Conservation (phyloP, 345 rosid genomes). For the Murraya koenigii region DNA sequence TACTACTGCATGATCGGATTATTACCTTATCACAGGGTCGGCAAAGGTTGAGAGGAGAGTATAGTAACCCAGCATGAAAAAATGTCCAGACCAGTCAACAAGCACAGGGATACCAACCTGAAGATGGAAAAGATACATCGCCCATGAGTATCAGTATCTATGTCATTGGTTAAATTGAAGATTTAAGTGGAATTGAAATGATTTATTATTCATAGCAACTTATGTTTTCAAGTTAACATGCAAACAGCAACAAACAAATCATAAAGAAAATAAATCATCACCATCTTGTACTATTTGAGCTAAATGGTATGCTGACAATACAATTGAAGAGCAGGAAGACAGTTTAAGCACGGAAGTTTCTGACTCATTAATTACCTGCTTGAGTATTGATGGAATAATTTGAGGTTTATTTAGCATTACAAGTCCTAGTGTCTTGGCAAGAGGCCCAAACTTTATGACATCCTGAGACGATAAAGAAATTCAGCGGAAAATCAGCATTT, state of each 20-base stretch:
- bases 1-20: not conserved
- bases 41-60: constrained; percentile 73
- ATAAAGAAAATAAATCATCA: not conserved
- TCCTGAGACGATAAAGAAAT: constrained; percentile 41
- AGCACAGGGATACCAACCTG: constrained; percentile 84
- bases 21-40: constrained; percentile 76
- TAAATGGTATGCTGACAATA: not conserved
- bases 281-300: not conserved
- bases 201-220: not conserved
- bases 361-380: constrained; percentile 48
- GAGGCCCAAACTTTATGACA: constrained; percentile 79
- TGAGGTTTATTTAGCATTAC: constrained; percentile 87
- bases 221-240: not conserved
- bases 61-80: constrained; percentile 78
- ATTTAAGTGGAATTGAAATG: not conserved
- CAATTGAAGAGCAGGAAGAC: not conserved
- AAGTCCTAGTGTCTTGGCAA: constrained; percentile 88
- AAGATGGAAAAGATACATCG: constrained; percentile 10
- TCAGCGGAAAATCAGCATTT: not conserved
- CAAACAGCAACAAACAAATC: not conserved
- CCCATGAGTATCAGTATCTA: not conserved
- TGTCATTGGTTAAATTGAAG: not conserved
- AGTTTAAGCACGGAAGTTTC: not conserved
- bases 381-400: constrained; percentile 77
- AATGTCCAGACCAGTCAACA: constrained; percentile 80